phyloP scores from a whole-genome alignment of 2,329 filamentous ascomycete species.

The Juglanconis oblonga region DNA sequence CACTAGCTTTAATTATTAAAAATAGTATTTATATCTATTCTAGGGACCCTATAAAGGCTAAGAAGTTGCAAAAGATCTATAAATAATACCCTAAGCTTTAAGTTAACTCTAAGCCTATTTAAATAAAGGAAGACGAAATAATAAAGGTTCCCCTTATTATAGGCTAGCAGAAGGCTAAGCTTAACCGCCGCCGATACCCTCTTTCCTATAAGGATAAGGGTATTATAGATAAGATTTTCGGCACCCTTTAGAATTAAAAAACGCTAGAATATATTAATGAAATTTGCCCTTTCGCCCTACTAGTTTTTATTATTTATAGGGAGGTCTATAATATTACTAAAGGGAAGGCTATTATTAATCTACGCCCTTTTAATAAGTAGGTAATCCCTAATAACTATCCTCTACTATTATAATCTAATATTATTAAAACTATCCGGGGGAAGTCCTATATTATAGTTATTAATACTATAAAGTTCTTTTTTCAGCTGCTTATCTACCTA shows the following conservation, averaged over 20 bases:
- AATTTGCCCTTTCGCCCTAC: neutral
- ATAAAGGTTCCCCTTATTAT: neutral
- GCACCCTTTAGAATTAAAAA: neutral
- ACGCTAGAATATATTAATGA: neutral
- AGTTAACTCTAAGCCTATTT: neutral
- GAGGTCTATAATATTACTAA: neutral
- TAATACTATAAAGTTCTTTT: too few species aligned
- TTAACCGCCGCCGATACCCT: neutral
- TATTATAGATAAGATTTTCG: neutral
- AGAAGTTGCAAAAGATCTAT: neutral
- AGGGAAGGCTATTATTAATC: neutral
- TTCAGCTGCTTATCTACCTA: too few species aligned
- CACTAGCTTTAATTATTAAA: neutral
- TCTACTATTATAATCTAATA: too few species aligned
- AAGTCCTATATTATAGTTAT: too few species aligned
- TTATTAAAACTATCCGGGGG: too few species aligned
- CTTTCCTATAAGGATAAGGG: neutral
- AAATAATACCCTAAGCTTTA: neutral
- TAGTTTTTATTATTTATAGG: too few species aligned
- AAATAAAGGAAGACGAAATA: neutral
- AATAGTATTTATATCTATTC: neutral
- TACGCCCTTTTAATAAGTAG: constrained; percentile 1
- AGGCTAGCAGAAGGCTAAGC: neutral
- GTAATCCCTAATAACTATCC: constrained; percentile 1
- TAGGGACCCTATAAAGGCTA: neutral